phyloP scores from a whole-genome alignment of 2,329 filamentous ascomycete genomes.

The Pyrenochaeta sp. region DNA sequence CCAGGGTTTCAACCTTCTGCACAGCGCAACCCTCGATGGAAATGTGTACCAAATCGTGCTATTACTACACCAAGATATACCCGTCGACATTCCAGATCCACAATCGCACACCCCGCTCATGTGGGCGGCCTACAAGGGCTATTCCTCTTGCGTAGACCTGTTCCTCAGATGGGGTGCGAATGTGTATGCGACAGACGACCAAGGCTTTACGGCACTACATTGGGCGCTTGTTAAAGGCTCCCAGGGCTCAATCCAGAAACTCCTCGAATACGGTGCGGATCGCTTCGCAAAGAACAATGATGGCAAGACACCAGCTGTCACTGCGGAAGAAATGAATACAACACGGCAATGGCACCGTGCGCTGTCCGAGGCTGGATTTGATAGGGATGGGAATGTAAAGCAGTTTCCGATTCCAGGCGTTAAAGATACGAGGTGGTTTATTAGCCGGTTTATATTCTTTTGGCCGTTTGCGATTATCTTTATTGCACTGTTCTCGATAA shows the following conservation, averaged over 20 bases:
- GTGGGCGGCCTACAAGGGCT: constrained; percentile 99
- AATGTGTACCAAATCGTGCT: constrained; percentile 90
- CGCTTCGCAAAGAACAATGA: constrained; percentile 88
- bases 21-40: constrained; percentile 96
- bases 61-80: constrained; percentile 92
- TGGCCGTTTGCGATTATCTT: constrained; percentile 85
- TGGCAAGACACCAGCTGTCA: constrained; percentile 87
- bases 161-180: constrained; percentile 95
- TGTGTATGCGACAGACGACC: constrained; percentile 88
- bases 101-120: constrained; percentile 95
- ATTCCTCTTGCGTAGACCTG: constrained; percentile 87
- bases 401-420: constrained; percentile 78
- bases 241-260: constrained; percentile 86
- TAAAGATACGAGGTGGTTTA: constrained; percentile 79
- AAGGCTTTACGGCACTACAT: constrained; percentile 92
- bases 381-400: constrained; percentile 76
- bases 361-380: constrained; percentile 83
- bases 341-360: constrained; percentile 82
- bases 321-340: constrained; percentile 91
- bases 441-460: constrained; percentile 87
- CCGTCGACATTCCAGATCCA: constrained; percentile 87
- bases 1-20: constrained; percentile 97
- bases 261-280: constrained; percentile 95
- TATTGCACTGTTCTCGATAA: constrained; percentile 74
- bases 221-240: constrained; percentile 97